phyloP scores from a whole-genome alignment of 163 green algal genomes.

The Chloromonas sp. region DNA sequence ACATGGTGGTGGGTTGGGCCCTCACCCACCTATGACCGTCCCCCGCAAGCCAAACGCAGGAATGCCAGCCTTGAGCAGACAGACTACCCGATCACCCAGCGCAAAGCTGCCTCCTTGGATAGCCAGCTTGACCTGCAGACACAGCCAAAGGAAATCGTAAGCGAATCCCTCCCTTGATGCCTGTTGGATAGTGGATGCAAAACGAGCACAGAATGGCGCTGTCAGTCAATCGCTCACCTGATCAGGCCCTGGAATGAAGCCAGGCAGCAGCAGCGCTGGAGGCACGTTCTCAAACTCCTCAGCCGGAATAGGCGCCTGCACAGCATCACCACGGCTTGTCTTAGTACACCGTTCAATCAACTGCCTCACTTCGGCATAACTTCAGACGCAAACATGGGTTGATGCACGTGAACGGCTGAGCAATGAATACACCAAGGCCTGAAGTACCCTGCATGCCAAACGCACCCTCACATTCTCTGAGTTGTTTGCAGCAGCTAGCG shows the following conservation, averaged over 20 bases:
- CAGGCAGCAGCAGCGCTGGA: conserved; percentile 65
- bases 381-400: neutral
- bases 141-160: neutral
- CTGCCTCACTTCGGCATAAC: too few species aligned
- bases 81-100: conserved; percentile 76
- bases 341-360: too few species aligned
- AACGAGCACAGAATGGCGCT: too few species aligned
- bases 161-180: neutral
- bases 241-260: conserved; percentile 39
- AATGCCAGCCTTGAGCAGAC: conserved; percentile 36
- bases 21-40: conserved; percentile 54
- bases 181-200: too few species aligned
- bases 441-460: neutral
- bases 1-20: too few species aligned
- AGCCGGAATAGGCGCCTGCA: conserved; percentile 2
- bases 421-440: neutral
- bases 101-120: conserved; percentile 60
- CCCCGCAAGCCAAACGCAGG: conserved; percentile 66
- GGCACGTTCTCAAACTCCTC: conserved; percentile 71
- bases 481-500: too few species aligned
- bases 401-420: neutral
- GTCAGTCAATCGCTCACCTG: conserved; percentile 6
- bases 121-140: conserved; percentile 1
- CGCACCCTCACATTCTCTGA: neutral
- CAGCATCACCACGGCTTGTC: neutral